Evolutionary conservation across 1,139 yeast genomes (phyloP), one percentile per base, ranked within the genome.

Genomic region (Debaryomycetaceae sp.): DNA sequence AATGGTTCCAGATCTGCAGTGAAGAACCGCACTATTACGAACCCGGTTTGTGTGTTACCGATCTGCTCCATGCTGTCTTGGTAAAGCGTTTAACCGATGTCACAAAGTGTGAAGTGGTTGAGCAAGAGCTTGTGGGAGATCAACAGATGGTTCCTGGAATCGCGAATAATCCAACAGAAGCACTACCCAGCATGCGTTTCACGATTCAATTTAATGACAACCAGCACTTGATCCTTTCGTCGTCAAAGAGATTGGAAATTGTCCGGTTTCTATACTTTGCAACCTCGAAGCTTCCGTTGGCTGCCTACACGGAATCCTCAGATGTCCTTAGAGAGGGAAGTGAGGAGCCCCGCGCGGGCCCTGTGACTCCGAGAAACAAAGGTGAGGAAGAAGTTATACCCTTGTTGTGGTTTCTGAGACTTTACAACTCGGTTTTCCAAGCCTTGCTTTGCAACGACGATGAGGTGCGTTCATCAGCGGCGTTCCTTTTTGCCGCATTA

Each of bases 261-360:
- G 69, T 83, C 52, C 66, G 86, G 42, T 74, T 79, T 41, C 56
- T 83, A 29, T 79, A 81, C 46, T 81, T 80, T 45, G 73, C 86
- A 0, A 76, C 78, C 41, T 65, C 78, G 27, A 53, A 81, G 48
- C 47, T 71, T 41, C 54, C 76, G 3, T 34, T 38, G 2, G 49
- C 44, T 20, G 25, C 39, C 3, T 60, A 53, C 23, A 43, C 48
- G n/a, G n/a, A n/a, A n/a, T n/a, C 15, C 15, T 17, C 17, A 16
- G 23, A 18, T 5, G 16, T 17, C 3, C 11, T 4, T 10, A 18
- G 21, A 4, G n/a, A n/a, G n/a, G n/a, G n/a, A n/a, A n/a, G n/a
- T n/a, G n/a, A n/a, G 27, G 27, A 25, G 9, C n/a, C 45, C 39
- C 19, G 21, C 34, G 2, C 44, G 40, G 12, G 14, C 11, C 16